Base-by-base conservation (phyloP, 768 basidiomycete genomes). In the Amanita subjunquillea region DNA sequence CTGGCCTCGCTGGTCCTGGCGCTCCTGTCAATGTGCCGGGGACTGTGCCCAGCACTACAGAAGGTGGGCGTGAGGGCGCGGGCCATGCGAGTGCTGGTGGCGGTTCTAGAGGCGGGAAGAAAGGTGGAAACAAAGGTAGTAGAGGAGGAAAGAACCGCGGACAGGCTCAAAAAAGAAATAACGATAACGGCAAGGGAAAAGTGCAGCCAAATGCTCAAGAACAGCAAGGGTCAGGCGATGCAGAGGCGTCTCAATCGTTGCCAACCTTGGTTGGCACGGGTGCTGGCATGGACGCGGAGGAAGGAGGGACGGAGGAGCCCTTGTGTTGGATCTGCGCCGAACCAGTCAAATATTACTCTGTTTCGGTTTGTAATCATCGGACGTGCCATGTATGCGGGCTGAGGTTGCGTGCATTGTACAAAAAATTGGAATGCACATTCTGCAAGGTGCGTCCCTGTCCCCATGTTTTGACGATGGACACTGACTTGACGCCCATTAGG, bases 301-400 rank as follows among this genome's bases (percentile, higher is more conserved):
- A 6, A 32, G 53, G 32, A 41, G 53, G 15, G 3, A 25, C 23
- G n/a, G 42, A 22, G n/a, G 64, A 65, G 10, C 77, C 80, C 47
- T 65, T 84, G 9, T 97, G 95, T 69, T 95, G 83, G 79, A 97
- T 97, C 67, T 96, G 95, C 62, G 93, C 93, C 1, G 92, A 97
- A 61, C 85, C 86, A 3, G 83, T 95, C 67, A 92, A 87, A 62
- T 95, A 91, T 63, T 92, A 85, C 65, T 80, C 90, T 5, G 69
- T 96, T 29, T 85, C 93, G 15, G 79, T 85, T 51, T 99, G 95
- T 69, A 91, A 91, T 64, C 95, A 99, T 63, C 74, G 89, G 48
- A 97, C 91, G 3, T 98, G 95, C 72, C 93, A 96, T 67, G 84
- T 94, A 55, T 99, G 95, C 62, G 84, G 89, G 0, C 68, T 97